These are phyloP conservation scores for Takakia lepidozioides DNA, from an alignment of 225 moss, liverwort and hornwort genomes.

Conservation along the genomic window DNA sequence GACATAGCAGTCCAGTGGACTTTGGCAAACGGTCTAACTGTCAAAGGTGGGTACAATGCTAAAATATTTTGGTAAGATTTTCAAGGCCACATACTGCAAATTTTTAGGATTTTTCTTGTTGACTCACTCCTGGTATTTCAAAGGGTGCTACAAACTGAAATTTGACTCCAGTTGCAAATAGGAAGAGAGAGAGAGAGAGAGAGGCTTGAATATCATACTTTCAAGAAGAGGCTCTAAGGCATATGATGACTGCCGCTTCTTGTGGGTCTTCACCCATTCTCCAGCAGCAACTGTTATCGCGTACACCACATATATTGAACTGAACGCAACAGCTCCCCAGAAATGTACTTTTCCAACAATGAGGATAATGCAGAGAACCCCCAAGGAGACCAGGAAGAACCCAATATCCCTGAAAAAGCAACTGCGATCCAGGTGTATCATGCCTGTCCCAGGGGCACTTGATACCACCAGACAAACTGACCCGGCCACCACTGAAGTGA, in stretches of 20 bases:
- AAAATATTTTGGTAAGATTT: no score
- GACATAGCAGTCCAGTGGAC: no score
- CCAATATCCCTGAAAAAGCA: conserved; percentile 86
- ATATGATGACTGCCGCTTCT: conserved; percentile 40
- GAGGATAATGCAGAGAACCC: conserved; percentile 57
- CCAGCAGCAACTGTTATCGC: conserved; percentile 65
- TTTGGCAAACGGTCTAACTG: no score
- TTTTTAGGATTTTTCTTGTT: no score
- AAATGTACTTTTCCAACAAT: conserved; percentile 60
- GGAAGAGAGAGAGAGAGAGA: not conserved
- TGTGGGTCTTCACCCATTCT: conserved; percentile 52
- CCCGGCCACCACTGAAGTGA: conserved; percentile 87
- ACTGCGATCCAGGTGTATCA: conserved; percentile 57
- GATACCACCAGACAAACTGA: conserved; percentile 82
- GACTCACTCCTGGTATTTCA: no score
- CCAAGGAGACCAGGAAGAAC: conserved; percentile 80
- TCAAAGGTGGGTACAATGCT: no score
- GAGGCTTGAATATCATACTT: conserved; percentile 26
- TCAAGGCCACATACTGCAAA: no score
- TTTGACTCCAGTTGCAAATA: no score
- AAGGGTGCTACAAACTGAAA: no score
- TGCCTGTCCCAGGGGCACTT: conserved; percentile 15
- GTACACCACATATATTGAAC: conserved; percentile 73
- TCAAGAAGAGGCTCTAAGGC: conserved; percentile 75
- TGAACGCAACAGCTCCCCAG: conserved; percentile 66